Conservation (phyloP, 768 basidiomycete genomes). For the Trametes villosa region DNA sequence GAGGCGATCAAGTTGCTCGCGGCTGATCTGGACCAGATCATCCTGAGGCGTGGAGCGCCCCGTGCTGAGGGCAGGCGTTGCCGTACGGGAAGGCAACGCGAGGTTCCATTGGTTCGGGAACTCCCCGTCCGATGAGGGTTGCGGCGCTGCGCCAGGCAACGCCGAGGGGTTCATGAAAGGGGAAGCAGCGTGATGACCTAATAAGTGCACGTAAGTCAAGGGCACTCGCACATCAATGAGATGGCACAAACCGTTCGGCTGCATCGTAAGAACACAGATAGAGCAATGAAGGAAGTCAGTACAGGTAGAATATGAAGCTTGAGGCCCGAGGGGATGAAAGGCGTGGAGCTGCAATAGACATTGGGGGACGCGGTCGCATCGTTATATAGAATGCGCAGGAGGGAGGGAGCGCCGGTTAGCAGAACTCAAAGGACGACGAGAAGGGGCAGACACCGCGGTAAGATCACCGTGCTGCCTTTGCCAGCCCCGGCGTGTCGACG, state of each 20-base stretch:
- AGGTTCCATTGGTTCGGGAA: conserved; percentile 7
- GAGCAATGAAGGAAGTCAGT: background rate
- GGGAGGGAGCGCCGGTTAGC: conserved; percentile 8
- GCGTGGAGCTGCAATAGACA: conserved; percentile 2
- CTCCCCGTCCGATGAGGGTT: conserved; percentile 8
- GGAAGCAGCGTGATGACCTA: conserved; percentile 13
- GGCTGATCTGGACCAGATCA: background rate
- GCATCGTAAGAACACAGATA: conserved; percentile 10
- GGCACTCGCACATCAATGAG: background rate
- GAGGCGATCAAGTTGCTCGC: conserved; percentile 8
- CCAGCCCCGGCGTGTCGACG: background rate
- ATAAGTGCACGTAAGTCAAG: background rate
- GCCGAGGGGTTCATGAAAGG: conserved; percentile 13
- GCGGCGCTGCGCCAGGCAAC: conserved; percentile 18
- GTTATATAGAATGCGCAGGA: conserved; percentile 10
- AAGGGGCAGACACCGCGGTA: conserved; percentile 3
- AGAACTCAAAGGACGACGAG: conserved; percentile 19
- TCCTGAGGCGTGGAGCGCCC: conserved; percentile 2
- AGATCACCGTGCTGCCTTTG: conserved; percentile 7
- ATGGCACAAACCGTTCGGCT: conserved; percentile 11
- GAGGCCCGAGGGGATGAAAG: conserved; percentile 5
- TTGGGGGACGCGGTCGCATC: background rate
- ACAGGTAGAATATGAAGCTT: background rate
- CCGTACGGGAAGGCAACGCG: conserved; percentile 15
- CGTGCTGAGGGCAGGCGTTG: conserved; percentile 10